Conservation (phyloP, 2,329 filamentous ascomycete species). For the Cladophialophora chaetospira region DNA sequence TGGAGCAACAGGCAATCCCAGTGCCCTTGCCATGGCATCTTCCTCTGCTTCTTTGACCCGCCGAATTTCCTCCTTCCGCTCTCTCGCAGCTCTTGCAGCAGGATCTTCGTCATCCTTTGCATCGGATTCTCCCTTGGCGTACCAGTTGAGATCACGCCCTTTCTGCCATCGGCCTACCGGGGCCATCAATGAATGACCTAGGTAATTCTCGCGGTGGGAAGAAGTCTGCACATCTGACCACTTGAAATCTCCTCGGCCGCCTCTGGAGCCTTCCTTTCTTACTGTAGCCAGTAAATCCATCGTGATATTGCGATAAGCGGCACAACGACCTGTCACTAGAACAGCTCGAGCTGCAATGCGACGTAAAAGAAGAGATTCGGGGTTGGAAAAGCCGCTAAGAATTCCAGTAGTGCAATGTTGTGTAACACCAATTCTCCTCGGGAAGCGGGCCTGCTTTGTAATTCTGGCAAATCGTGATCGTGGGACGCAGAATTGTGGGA, state of each 20-base stretch:
- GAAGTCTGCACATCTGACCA: slow-evolving; percentile 93
- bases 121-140: slow-evolving; percentile 60
- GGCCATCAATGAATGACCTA: slow-evolving; percentile 89
- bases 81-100: slow-evolving; percentile 60
- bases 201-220: slow-evolving; percentile 82
- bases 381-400: slow-evolving; percentile 1
- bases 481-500: background rate
- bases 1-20: slow-evolving; percentile 73
- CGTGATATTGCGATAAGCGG: background rate
- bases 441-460: background rate
- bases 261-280: slow-evolving; percentile 79
- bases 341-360: background rate
- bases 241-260: slow-evolving; percentile 87
- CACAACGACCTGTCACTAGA: background rate
- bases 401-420: slow-evolving; percentile 8
- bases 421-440: slow-evolving; percentile 17
- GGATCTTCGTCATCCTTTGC: slow-evolving; percentile 58
- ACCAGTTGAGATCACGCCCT: slow-evolving; percentile 68
- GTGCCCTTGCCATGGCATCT: slow-evolving; percentile 79
- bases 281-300: slow-evolving; percentile 96
- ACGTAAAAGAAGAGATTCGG: slow-evolving; percentile 5
- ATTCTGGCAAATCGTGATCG: slow-evolving; percentile 8
- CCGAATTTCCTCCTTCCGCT: slow-evolving; percentile 74
- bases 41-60: slow-evolving; percentile 89
- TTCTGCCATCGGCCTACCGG: slow-evolving; percentile 92